Evolutionary conservation across 352 stramenopile genomes (phyloP).

Genomic region (Ophiocytium majus): DNA sequence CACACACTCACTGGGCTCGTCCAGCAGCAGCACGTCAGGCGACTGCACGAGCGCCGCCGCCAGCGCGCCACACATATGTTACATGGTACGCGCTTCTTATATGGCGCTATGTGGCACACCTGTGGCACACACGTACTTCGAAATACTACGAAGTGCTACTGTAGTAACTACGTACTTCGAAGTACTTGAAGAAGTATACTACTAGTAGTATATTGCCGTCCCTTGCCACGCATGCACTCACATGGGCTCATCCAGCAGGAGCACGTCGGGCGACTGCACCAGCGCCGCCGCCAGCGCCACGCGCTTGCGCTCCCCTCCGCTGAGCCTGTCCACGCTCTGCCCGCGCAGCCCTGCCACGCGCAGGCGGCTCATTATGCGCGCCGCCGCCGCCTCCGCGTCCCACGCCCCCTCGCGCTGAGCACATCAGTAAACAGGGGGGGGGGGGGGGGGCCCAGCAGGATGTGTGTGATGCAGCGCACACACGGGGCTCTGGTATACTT

Average conservation of each 20-base stretch:
- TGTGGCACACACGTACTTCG: neutral
- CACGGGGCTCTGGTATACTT: no score
- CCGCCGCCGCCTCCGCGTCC: conserved; percentile 45
- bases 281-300: conserved; percentile 54
- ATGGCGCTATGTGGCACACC: neutral
- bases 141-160: no score
- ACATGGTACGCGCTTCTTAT: no score
- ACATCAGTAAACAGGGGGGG: no score
- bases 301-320: conserved; percentile 52
- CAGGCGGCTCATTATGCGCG: conserved; percentile 74
- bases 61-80: no score
- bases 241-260: conserved; percentile 79
- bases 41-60: conserved; percentile 32
- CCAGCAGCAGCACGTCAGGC: conserved; percentile 73
- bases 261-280: conserved; percentile 63
- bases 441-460: no score
- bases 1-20: conserved; percentile 66
- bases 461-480: no score
- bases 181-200: neutral
- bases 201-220: neutral
- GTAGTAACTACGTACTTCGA: neutral
- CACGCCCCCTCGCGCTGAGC: conserved; percentile 46
- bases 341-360: conserved; percentile 74
- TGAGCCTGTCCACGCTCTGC: conserved; percentile 62
- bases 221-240: neutral